Percentiles rank a stretch among this genome's conserved stretches.
Evolutionary conservation across 495 filamentous ascomycete genomes (phyloP).

Genomic region (Penicillium alfredii): DNA sequence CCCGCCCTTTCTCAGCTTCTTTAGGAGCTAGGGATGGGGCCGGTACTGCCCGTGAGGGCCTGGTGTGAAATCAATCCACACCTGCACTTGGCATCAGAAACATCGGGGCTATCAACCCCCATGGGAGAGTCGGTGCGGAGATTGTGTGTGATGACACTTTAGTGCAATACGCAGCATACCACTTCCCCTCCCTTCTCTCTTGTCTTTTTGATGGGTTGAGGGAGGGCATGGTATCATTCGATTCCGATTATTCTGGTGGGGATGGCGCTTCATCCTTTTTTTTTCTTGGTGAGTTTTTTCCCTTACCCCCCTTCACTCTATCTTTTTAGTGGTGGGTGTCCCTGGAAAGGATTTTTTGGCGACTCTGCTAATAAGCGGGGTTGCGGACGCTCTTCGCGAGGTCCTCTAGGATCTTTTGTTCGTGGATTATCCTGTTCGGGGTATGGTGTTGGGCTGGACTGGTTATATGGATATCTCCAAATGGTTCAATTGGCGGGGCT

Average conservation of each 20-base stretch:
- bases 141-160: conserved; percentile 87
- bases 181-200: conserved; percentile 25
- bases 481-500: too few relatives aligned
- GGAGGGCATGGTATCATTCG: conserved; percentile 79
- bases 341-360: conserved; percentile 29
- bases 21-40: conserved; percentile 25
- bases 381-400: conserved; percentile 12
- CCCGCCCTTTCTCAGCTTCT: conserved; percentile 31
- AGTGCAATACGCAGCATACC: conserved; percentile 99
- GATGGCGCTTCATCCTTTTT: conserved; percentile 65
- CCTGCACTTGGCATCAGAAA: conserved; percentile 99
- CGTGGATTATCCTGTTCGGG: not conserved
- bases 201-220: conserved; percentile 27
- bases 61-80: conserved; percentile 72
- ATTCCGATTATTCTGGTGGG: conserved; percentile 97
- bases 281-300: conserved; percentile 54
- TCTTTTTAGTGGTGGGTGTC: conserved; percentile 9
- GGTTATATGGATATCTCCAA: too few relatives aligned
- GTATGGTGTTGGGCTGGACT: not conserved
- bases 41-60: conserved; percentile 83
- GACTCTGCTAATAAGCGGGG: conserved; percentile 38
- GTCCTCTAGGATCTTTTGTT: conserved; percentile 9
- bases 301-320: conserved; percentile 4
- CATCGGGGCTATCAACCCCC: conserved; percentile 60
- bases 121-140: conserved; percentile 91